Evolutionary conservation across 441 rosid species (phyloP).

Genomic region (Brassica balearica): DNA sequence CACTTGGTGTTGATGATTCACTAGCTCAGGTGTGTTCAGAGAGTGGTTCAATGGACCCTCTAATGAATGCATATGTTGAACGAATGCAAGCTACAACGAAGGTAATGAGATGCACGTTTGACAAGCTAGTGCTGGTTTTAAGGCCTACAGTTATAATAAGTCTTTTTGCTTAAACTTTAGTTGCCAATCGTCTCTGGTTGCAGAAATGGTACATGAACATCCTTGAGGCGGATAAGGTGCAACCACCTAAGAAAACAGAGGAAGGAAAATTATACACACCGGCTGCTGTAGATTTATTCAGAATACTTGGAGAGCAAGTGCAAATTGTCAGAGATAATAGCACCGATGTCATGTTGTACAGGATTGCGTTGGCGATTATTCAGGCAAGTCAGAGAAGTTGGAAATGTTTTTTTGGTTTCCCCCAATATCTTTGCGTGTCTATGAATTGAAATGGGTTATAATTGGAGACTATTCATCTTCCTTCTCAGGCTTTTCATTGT

Average conservation of each 20-base stretch:
- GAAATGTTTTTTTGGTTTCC: constrained; percentile 22
- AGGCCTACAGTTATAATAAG: background rate
- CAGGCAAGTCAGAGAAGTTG: constrained; percentile 67
- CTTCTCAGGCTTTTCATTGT: constrained; percentile 8
- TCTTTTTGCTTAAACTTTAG: constrained; percentile 18
- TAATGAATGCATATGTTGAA: constrained; percentile 97
- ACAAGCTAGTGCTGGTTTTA: constrained; percentile 16
- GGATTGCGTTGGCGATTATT: constrained; percentile 93
- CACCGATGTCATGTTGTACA: constrained; percentile 96
- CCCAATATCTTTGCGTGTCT: constrained; percentile 21
- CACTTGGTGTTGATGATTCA: constrained; percentile 98
- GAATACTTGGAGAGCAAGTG: constrained; percentile 99
- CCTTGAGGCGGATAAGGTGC: constrained; percentile 95
- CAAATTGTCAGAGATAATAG: constrained; percentile 98
- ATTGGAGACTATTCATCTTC: constrained; percentile 2
- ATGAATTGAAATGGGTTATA: constrained; percentile 22
- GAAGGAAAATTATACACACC: constrained; percentile 99
- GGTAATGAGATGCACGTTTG: constrained; percentile 54
- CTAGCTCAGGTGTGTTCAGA: constrained; percentile 99
- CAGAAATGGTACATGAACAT: constrained; percentile 99
- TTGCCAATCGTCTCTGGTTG: constrained; percentile 37
- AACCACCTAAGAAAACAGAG: constrained; percentile 97
- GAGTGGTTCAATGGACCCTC: constrained; percentile 99
- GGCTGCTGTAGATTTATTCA: constrained; percentile 98
- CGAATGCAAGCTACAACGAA: constrained; percentile 98